phyloP scores from a whole-genome alignment of 2,329 filamentous ascomycete species.

The Aspergillus novofumigatus region DNA sequence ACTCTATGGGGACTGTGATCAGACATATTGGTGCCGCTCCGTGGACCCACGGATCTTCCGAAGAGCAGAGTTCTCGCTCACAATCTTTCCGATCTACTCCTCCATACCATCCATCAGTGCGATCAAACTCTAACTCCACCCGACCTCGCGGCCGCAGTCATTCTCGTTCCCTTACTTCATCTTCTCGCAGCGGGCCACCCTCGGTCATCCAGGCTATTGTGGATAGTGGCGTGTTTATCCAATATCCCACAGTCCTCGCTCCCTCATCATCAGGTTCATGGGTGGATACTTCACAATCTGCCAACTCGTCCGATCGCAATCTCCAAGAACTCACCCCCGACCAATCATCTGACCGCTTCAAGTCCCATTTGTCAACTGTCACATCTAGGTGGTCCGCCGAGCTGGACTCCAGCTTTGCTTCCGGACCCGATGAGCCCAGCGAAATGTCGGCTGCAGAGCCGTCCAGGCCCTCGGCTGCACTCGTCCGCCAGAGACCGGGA shows the following conservation, averaged over 20 bases:
- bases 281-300: conserved; percentile 30
- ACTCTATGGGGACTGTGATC: conserved; percentile 39
- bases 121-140: conserved; percentile 32
- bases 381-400: conserved; percentile 41
- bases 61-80: conserved; percentile 32
- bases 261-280: conserved; percentile 41
- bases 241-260: conserved; percentile 34
- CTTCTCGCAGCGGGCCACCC: conserved; percentile 31
- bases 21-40: conserved; percentile 31
- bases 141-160: conserved; percentile 22
- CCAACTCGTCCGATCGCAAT: conserved; percentile 16
- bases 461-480: conserved; percentile 20
- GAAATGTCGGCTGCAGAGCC: conserved; percentile 21
- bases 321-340: conserved; percentile 31
- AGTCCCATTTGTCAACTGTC: conserved; percentile 43
- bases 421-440: conserved; percentile 18
- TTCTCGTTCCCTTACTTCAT: conserved; percentile 32
- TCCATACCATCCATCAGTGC: conserved; percentile 32
- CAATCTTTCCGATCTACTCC: conserved; percentile 40
- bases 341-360: conserved; percentile 34
- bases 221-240: conserved; percentile 34
- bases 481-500: conserved; percentile 18
- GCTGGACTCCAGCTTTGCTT: conserved; percentile 22
- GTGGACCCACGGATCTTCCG: conserved; percentile 32
- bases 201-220: conserved; percentile 36